A percentile compares a stretch with the other conserved stretches of the same genome.
Conservation (phyloP, 331 rosid genomes). For the Stylosanthes scabra region DNA sequence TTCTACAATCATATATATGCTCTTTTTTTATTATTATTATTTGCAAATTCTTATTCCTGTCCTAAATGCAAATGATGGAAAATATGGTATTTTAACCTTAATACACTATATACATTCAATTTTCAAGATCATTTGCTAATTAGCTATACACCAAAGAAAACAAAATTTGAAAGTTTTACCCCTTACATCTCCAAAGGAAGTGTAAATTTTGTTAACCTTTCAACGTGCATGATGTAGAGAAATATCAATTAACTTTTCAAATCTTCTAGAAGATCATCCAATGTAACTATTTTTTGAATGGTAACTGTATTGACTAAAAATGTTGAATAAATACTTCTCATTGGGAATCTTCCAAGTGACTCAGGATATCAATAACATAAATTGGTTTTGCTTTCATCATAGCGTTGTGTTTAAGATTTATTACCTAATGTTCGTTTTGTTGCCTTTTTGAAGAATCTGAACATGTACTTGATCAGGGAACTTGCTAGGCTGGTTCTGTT, state of each 20-base stretch:
- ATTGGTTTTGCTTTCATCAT: neutral
- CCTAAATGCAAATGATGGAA: neutral
- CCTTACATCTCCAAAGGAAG: constrained; percentile 1
- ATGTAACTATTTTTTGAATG: neutral
- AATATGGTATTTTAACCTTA: neutral
- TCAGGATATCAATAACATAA: neutral
- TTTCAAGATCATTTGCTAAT: neutral
- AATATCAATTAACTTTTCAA: neutral
- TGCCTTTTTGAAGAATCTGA: neutral
- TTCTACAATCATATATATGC: neutral
- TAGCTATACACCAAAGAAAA: neutral
- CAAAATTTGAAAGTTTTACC: neutral
- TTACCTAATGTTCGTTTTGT: neutral
- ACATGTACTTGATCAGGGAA: neutral
- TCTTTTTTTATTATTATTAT: neutral
- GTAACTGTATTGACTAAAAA: neutral
- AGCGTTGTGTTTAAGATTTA: neutral
- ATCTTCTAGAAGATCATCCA: neutral
- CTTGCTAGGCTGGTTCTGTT: neutral
- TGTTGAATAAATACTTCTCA: neutral
- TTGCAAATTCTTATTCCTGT: neutral
- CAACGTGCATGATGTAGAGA: neutral
- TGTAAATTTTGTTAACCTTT: neutral
- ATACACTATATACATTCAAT: neutral
- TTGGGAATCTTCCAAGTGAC: neutral